A percentile compares a stretch with the other conserved stretches of the same genome.
Evolutionary conservation across 73 alveolate genomes (phyloP).

Genomic region (Uronychia setigera): DNA sequence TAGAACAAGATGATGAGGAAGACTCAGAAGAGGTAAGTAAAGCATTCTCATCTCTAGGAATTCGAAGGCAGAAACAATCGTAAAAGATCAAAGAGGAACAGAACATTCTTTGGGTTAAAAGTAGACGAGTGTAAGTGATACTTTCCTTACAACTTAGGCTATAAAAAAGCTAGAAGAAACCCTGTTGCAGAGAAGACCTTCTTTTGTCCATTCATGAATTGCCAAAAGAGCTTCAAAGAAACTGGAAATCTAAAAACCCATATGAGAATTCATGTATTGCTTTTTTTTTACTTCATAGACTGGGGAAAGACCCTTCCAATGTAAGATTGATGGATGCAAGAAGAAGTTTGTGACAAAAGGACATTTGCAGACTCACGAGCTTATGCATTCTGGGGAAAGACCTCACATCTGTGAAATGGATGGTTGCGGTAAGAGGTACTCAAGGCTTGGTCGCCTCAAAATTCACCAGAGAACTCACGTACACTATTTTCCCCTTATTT

Average conservation of each 20-base stretch:
- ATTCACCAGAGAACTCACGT: slow-evolving; percentile 54
- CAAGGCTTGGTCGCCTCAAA: slow-evolving; percentile 26
- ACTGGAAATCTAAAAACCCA: slow-evolving; percentile 15
- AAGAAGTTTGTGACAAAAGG: slow-evolving; percentile 43
- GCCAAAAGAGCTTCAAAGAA: slow-evolving; percentile 13
- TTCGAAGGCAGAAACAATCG: not conserved
- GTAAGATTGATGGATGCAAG: slow-evolving; percentile 29
- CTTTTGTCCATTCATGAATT: not conserved
- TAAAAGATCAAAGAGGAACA: not conserved
- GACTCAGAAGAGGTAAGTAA: not conserved
- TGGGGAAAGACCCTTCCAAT: slow-evolving; percentile 51
- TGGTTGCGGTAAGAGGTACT: slow-evolving; percentile 39
- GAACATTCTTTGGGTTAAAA: not conserved
- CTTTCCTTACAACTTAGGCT: not conserved
- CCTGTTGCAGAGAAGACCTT: slow-evolving; percentile 1
- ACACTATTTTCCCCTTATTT: not conserved
- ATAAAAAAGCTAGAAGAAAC: not conserved
- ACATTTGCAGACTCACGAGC: slow-evolving; percentile 37
- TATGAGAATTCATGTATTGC: slow-evolving; percentile 2
- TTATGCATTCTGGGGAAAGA: slow-evolving; percentile 52
- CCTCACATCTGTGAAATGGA: slow-evolving; percentile 30
- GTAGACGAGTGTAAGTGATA: not conserved
- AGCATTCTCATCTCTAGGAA: too few species aligned
- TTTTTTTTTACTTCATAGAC: slow-evolving; percentile 5
- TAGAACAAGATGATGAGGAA: not conserved